phyloP scores from a whole-genome alignment of 257 asterid species.

The Solanum boliviense region DNA sequence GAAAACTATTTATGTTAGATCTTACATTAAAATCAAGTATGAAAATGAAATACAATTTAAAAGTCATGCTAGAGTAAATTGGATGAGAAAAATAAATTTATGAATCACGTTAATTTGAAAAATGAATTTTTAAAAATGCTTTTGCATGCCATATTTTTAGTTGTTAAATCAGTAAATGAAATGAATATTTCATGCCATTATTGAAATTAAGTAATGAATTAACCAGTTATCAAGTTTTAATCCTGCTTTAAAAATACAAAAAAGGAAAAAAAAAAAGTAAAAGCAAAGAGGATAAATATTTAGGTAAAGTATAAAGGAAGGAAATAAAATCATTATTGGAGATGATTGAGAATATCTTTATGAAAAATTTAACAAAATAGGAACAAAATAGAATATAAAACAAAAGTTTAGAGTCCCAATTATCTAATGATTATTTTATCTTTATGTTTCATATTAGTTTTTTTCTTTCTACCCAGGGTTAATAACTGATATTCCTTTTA shows the following conservation, averaged over 20 bases:
- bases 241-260: not conserved
- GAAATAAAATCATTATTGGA: not conserved
- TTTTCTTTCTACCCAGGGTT: not conserved
- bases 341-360: not conserved
- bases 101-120: not conserved
- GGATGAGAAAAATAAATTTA: not conserved
- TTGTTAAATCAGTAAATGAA: not conserved
- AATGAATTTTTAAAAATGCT: not conserved
- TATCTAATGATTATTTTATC: not conserved
- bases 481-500: not conserved
- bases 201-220: not conserved
- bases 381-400: not conserved
- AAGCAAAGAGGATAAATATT: not conserved
- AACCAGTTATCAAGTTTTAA: not conserved
- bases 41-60: too few species aligned
- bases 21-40: too few species aligned
- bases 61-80: not conserved
- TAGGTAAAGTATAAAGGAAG: not conserved
- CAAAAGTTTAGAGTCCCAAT: not conserved
- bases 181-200: not conserved
- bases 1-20: not conserved
- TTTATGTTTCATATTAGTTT: not conserved
- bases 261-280: not conserved
- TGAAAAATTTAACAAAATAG: not conserved
- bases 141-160: not conserved